phyloP scores from a whole-genome alignment of 176 grass and related monocot genomes.

The Tuctoria greenei region DNA sequence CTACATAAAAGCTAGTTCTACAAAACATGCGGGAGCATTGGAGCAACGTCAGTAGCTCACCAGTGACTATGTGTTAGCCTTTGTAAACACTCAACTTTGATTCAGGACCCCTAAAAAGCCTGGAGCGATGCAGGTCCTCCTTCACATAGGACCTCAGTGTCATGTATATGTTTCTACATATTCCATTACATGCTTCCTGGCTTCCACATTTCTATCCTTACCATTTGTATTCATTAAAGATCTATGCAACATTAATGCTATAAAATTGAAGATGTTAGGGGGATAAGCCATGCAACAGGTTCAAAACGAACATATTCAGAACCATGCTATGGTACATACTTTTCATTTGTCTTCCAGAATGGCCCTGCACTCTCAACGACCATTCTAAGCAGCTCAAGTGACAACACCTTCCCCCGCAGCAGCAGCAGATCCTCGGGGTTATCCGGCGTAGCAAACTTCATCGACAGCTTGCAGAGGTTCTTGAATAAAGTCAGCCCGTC shows the following conservation, averaged over 20 bases:
- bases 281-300: conserved; percentile 13
- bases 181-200: conserved; percentile 5
- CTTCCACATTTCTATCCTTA: background rate
- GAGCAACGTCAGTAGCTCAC: background rate
- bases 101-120: background rate
- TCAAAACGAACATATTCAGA: conserved; percentile 4
- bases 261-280: background rate
- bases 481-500: conserved; percentile 86
- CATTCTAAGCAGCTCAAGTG: conserved; percentile 86
- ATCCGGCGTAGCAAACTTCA: conserved; percentile 80
- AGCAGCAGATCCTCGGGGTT: conserved; percentile 75
- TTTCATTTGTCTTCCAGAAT: conserved; percentile 78
- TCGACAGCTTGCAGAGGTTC: conserved; percentile 86
- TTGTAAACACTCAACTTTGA: background rate
- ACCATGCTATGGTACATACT: conserved; percentile 38
- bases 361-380: conserved; percentile 72
- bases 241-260: conserved; percentile 1
- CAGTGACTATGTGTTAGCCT: background rate
- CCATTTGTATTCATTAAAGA: background rate
- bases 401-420: conserved; percentile 83
- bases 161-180: background rate
- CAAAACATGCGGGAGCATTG: background rate
- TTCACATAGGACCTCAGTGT: background rate
- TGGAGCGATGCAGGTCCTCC: background rate
- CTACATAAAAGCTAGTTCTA: background rate